A percentile compares a stretch with the other conserved stretches of the same genome.
phyloP scores from a whole-genome alignment of 805 yeast species.

The Saccharomycopsis sp. region DNA sequence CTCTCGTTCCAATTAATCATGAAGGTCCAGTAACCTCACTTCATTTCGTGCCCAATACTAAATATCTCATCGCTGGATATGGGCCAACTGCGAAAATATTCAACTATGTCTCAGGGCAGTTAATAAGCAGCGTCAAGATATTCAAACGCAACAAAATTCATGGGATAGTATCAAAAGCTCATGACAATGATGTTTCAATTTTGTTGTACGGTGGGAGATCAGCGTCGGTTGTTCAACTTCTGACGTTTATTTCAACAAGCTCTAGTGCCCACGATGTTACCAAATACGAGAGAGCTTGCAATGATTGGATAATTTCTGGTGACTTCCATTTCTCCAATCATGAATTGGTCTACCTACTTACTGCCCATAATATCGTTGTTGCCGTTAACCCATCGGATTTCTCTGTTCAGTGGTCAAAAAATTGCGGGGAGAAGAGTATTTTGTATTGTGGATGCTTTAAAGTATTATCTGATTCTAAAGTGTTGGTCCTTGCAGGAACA shows the following conservation, averaged over 20 bases:
- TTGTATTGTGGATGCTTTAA: constrained; percentile 79
- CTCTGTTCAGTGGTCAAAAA: constrained; percentile 26
- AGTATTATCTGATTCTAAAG: constrained; percentile 34
- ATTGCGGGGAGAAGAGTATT: constrained; percentile 67
- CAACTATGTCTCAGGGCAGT: constrained; percentile 4
- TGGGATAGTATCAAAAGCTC: constrained; percentile 37
- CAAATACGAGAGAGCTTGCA: constrained; percentile 39
- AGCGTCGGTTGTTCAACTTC: constrained; percentile 36
- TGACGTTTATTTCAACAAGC: constrained; percentile 25
- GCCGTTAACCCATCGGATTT: constrained; percentile 28
- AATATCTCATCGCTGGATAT: constrained; percentile 12
- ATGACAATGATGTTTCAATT: constrained; percentile 19
- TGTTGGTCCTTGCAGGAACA: constrained; percentile 80
- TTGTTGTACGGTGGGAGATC: constrained; percentile 71
- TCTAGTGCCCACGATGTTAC: constrained; percentile 1
- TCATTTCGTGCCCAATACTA: constrained; percentile 7
- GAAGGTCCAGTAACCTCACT: constrained; percentile 19
- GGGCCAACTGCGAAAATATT: constrained; percentile 11
- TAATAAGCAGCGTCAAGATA: constrained; percentile 32
- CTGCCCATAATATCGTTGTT: constrained; percentile 72
- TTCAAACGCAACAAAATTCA: constrained; percentile 78
- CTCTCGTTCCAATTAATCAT: constrained; percentile 9
- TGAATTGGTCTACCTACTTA: constrained; percentile 45
- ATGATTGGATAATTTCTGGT: constrained; percentile 76
- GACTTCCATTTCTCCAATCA: constrained; percentile 34